Evolutionary conservation across 306 rosid species (phyloP).

Genomic region (Benincasa hispida): DNA sequence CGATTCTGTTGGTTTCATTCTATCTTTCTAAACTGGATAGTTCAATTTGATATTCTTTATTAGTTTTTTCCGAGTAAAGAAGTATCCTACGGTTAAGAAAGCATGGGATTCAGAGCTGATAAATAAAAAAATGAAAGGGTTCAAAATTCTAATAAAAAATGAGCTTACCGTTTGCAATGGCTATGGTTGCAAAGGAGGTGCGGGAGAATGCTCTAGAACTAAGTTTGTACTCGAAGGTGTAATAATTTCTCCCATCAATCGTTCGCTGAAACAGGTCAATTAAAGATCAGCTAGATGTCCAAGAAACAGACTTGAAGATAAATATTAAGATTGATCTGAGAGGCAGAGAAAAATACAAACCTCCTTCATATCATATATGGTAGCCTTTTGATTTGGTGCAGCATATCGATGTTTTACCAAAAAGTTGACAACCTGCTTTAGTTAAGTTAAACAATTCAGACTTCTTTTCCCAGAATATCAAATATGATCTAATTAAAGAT

Average conservation of each 20-base stretch:
- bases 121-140: not conserved
- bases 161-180: slow-evolving; percentile 74
- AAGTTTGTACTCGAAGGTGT: slow-evolving; percentile 70
- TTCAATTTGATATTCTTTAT: not conserved
- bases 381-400: slow-evolving; percentile 73
- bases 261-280: slow-evolving; percentile 38
- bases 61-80: not conserved
- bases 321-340: not conserved
- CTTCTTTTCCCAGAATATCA: not conserved
- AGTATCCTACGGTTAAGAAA: not conserved
- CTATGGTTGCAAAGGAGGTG: slow-evolving; percentile 68
- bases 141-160: not conserved
- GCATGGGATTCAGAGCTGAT: not conserved
- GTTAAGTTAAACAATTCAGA: slow-evolving; percentile 10
- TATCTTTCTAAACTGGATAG: not conserved
- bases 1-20: not conserved
- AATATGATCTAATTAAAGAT: not conserved
- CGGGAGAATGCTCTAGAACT: slow-evolving; percentile 49
- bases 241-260: slow-evolving; percentile 73
- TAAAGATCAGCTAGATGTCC: not conserved
- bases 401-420: slow-evolving; percentile 68
- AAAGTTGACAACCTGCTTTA: slow-evolving; percentile 36
- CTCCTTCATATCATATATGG: slow-evolving; percentile 69
- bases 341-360: slow-evolving; percentile 22
- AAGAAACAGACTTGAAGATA: not conserved